Conservation (phyloP, 352 stramenopile genomes). For the Globisporangium paroecandrum region DNA sequence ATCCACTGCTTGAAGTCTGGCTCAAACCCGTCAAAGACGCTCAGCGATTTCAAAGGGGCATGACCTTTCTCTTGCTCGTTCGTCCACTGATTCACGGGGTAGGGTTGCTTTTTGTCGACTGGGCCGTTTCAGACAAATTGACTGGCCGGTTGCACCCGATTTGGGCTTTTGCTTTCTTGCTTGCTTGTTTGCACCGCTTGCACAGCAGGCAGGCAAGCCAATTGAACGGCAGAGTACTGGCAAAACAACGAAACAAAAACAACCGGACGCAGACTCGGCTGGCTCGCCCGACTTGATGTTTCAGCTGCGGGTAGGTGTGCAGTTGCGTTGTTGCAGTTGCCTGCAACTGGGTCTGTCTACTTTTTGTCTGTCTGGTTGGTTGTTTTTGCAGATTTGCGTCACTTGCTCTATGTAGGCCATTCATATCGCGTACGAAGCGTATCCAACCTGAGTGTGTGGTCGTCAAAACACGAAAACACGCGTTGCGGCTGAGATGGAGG, state of each 20-base stretch:
- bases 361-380: background rate
- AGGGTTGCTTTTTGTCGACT: conserved; percentile 8
- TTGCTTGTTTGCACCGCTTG: background rate
- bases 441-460: background rate
- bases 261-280: background rate
- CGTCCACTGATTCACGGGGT: conserved; percentile 3
- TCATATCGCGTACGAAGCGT: background rate
- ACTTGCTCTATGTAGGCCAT: background rate
- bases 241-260: background rate
- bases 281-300: background rate
- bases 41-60: no score
- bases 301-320: conserved; percentile 1
- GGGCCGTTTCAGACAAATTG: background rate
- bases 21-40: no score
- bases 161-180: background rate
- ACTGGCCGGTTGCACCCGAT: background rate
- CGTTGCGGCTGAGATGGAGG: background rate
- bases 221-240: background rate
- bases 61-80: background rate
- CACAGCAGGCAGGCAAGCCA: background rate
- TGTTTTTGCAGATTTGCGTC: background rate
- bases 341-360: background rate
- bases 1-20: conserved; percentile 12
- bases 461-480: background rate
- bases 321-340: conserved; percentile 5